phyloP scores from a whole-genome alignment of 2,329 filamentous ascomycete genomes.

The Epichloe gansuensis region DNA sequence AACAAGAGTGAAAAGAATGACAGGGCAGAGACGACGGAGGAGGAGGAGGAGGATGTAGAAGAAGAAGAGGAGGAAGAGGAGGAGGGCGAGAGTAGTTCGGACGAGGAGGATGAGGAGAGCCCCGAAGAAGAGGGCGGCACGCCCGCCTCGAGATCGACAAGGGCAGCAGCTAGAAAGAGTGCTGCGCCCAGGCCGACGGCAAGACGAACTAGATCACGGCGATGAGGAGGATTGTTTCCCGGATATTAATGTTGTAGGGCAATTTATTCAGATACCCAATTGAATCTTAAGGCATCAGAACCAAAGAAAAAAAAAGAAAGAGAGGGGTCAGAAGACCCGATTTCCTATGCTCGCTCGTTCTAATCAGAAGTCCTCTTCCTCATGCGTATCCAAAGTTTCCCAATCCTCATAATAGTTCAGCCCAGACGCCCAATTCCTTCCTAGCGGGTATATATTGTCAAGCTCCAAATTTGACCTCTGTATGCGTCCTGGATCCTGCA shows the following conservation, averaged over 20 bases:
- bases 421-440: conserved; percentile 27
- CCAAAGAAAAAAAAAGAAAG: background rate
- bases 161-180: conserved; percentile 2
- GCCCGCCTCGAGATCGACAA: conserved; percentile 23
- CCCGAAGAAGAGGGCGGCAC: conserved; percentile 15
- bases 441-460: conserved; percentile 24
- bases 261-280: background rate
- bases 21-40: conserved; percentile 21
- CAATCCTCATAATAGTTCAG: conserved; percentile 29
- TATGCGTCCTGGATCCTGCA: conserved; percentile 16
- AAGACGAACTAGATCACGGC: conserved; percentile 6
- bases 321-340: too few species aligned
- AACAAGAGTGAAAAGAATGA: conserved; percentile 14
- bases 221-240: background rate
- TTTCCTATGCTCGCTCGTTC: background rate
- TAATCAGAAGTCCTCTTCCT: background rate
- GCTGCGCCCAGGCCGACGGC: conserved; percentile 1
- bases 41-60: conserved; percentile 16
- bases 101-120: conserved; percentile 19
- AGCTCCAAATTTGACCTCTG: conserved; percentile 20
- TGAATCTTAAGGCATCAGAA: background rate
- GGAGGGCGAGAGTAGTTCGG: conserved; percentile 16
- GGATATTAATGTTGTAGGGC: background rate
- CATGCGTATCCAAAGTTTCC: conserved; percentile 20
- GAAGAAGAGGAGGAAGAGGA: conserved; percentile 25